A percentile compares a stretch with the other conserved stretches of the same genome.
Evolutionary conservation across 169 alveolate genomes (phyloP).

Genomic region (Cryptosporidium ryanae): DNA sequence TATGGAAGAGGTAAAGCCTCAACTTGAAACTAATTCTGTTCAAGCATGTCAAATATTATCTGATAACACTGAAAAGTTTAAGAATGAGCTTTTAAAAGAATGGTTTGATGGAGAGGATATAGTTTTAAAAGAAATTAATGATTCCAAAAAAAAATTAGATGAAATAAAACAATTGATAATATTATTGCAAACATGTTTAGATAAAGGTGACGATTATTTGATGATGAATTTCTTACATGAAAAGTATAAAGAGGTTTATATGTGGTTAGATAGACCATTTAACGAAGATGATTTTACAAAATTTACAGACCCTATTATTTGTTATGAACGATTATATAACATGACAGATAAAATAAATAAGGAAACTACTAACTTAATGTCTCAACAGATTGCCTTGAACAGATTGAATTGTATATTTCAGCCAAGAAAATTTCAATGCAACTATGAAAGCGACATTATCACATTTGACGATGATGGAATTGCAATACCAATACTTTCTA

Average conservation of each 20-base stretch:
- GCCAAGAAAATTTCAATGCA: constrained; percentile 75
- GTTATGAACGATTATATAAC: constrained; percentile 49
- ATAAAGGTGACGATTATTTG: constrained; percentile 45
- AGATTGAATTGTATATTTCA: constrained; percentile 63
- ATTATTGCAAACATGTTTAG: constrained; percentile 13
- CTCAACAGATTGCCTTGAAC: constrained; percentile 67
- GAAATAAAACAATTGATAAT: constrained; percentile 45
- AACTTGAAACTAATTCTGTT: constrained; percentile 35
- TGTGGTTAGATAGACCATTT: constrained; percentile 62
- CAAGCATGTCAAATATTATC: constrained; percentile 59
- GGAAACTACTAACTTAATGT: constrained; percentile 34
- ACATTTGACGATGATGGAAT: constrained; percentile 73
- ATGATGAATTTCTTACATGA: constrained; percentile 70
- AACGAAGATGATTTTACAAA: constrained; percentile 34
- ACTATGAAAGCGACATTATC: constrained; percentile 67
- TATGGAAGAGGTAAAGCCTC: constrained; percentile 66
- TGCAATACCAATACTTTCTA: constrained; percentile 59
- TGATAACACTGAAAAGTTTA: constrained; percentile 21
- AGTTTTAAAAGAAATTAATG: constrained; percentile 58
- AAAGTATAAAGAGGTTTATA: constrained; percentile 49
- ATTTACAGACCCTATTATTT: constrained; percentile 66
- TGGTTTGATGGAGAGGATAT: constrained; percentile 70
- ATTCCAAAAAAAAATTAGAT: constrained; percentile 52
- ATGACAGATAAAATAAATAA: constrained; percentile 63
- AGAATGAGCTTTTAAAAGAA: constrained; percentile 49